Evolutionary conservation across 1,139 yeast species (phyloP), one percentile per base, ranked within the genome.

Genomic region (Yamadazyma sp.): DNA sequence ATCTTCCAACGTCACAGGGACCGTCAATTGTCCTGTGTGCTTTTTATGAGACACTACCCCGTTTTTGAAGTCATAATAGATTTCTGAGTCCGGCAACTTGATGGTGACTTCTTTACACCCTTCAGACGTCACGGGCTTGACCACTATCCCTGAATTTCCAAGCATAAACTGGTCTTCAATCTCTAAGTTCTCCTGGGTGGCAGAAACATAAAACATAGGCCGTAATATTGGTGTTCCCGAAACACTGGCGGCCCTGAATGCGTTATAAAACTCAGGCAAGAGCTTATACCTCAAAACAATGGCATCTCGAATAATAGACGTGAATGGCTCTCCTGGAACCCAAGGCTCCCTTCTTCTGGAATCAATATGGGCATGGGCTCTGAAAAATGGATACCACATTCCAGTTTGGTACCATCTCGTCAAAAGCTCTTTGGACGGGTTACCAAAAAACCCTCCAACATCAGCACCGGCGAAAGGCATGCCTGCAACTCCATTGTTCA

Each of bases 371-470:
- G 97, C 97, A 64, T 92, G 99, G 0, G 85, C 97, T 54, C 98
- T 74, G 69, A 92, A 90, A 55, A 92, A 94, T 30, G 98, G 98
- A 60, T 90, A 90, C 82, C 95, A 92, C 18, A 86, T 79, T 42
- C 96, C 98, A 1, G 95, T 75, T 60, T 92, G 98, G 59, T 90
- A 90, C 98, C 98, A 92, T 53, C 99, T 74, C 1, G 87, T 77
- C 44, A 88, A 67, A 43, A 94, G 62, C 52, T 92, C 97, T 29
- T 76, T 71, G 2, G 80, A 67, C 0, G 98, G 98, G 57, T 92
- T 77, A 6, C 95, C 96, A 54, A 89, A 89, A 57, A 94, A 92
- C 0, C 99, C 98, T 24, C 97, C 97, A 28, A 92, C 94, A 64
- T 92, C 99, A 3, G 96, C 94, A 6, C 99, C 99, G 3, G 86